phyloP scores from a whole-genome alignment of 768 basidiomycete species.

The Mycena haematopus region DNA sequence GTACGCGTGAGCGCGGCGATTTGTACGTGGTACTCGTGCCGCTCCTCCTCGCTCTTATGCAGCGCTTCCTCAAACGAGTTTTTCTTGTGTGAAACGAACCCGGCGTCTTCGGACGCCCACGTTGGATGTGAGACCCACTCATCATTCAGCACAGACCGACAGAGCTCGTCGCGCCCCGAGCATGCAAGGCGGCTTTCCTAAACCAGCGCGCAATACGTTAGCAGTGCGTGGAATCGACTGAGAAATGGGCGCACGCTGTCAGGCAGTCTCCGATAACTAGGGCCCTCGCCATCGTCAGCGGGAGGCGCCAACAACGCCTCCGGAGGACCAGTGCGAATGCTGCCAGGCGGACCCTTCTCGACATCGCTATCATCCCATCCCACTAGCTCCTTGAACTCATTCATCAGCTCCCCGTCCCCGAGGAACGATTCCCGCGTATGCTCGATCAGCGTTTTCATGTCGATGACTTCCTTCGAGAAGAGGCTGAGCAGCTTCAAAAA shows the following conservation, averaged over 20 bases:
- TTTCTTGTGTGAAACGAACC: slow-evolving; percentile 95
- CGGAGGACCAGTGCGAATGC: slow-evolving; percentile 76
- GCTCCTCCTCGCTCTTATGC: slow-evolving; percentile 97
- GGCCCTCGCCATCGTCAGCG: slow-evolving; percentile 86
- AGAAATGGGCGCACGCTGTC: slow-evolving; percentile 69
- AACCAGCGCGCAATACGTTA: slow-evolving; percentile 18
- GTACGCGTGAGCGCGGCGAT: slow-evolving; percentile 91
- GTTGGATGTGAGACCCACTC: slow-evolving; percentile 99
- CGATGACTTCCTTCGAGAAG: slow-evolving; percentile 92
- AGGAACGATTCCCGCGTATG: slow-evolving; percentile 79
- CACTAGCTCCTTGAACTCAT: slow-evolving; percentile 86
- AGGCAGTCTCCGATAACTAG: slow-evolving; percentile 91
- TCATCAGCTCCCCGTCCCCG: slow-evolving; percentile 78
- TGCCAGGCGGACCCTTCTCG: slow-evolving; percentile 78
- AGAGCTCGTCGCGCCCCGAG: slow-evolving; percentile 93
- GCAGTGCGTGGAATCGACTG: neutral
- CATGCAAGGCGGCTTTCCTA: slow-evolving; percentile 91
- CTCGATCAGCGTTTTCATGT: slow-evolving; percentile 81
- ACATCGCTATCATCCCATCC: slow-evolving; percentile 74
- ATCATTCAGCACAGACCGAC: slow-evolving; percentile 95
- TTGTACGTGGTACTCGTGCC: slow-evolving; percentile 97
- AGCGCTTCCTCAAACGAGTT: slow-evolving; percentile 95
- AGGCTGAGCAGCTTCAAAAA: slow-evolving; percentile 93
- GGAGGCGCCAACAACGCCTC: slow-evolving; percentile 81
- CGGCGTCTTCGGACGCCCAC: slow-evolving; percentile 96